Percentiles rank a stretch among this genome's conserved stretches.
phyloP scores from a whole-genome alignment of 345 rosid species.

The Hirschfeldia incana region DNA sequence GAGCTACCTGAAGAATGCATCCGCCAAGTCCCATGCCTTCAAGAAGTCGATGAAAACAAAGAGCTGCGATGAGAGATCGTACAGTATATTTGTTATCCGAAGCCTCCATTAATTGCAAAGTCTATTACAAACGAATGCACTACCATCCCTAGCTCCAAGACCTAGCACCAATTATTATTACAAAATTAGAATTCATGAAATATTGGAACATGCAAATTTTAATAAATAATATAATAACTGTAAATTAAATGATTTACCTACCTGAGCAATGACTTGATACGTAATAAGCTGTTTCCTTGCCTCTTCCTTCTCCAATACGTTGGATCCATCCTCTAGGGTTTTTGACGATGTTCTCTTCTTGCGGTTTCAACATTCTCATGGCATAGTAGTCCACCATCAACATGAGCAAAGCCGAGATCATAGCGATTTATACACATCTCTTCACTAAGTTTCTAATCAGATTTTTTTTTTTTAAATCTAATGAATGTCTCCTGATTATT shows the following conservation, averaged over 20 bases:
- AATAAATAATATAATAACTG: not conserved
- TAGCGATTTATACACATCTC: conserved; percentile 16
- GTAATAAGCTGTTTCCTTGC: conserved; percentile 24
- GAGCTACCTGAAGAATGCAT: not conserved
- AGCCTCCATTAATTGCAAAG: too few species aligned
- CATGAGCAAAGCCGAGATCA: conserved; percentile 43
- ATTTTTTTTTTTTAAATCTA: too few species aligned
- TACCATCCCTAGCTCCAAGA: conserved; percentile 35
- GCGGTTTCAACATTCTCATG: not conserved
- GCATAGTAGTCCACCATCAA: conserved; percentile 49
- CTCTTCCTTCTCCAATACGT: not conserved
- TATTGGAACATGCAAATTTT: not conserved
- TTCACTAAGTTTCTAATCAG: not conserved
- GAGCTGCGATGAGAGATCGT: too few species aligned
- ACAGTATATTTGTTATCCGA: too few species aligned
- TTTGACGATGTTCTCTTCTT: not conserved
- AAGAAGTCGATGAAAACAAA: too few species aligned
- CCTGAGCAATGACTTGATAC: conserved; percentile 42
- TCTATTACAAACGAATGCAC: conserved; percentile 30
- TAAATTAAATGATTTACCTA: not conserved
- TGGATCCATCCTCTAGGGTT: conserved; percentile 17
- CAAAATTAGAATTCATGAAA: not conserved
- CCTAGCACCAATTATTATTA: not conserved
- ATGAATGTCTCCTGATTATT: too few species aligned
- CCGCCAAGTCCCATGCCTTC: too few species aligned